Evolutionary conservation across 192 early-diverging fungal species (phyloP).

Genomic region (Coemansia sp.): DNA sequence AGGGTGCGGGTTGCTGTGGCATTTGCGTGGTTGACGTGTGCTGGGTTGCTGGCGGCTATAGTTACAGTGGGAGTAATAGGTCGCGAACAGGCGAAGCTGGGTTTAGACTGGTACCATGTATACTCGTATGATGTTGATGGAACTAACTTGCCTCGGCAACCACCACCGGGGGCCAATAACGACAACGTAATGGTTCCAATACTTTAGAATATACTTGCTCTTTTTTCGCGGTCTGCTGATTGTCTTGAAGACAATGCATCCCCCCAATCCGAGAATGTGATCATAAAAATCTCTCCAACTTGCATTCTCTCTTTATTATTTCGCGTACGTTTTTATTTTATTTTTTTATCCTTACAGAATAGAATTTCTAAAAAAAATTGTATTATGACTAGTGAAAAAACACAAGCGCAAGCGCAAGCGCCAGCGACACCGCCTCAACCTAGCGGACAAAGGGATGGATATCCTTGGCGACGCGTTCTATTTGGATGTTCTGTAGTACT

Average conservation of each 20-base stretch:
- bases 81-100: slow-evolving; percentile 21
- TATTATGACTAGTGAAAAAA: not conserved
- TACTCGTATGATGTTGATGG: slow-evolving; percentile 45
- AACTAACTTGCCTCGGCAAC: not conserved
- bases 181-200: no score
- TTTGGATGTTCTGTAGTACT: slow-evolving; percentile 15
- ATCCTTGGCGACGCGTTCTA: slow-evolving; percentile 34
- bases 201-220: no score
- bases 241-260: no score
- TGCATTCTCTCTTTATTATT: no score
- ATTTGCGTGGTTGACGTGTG: slow-evolving; percentile 33
- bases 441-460: slow-evolving; percentile 7
- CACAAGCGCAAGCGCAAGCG: no score
- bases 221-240: no score
- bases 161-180: no score
- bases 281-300: no score
- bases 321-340: no score
- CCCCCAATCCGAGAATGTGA: no score
- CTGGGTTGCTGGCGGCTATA: slow-evolving; percentile 6
- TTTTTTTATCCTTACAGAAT: no score
- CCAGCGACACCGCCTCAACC: not conserved
- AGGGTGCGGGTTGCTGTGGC: slow-evolving; percentile 21
- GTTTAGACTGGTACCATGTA: slow-evolving; percentile 20
- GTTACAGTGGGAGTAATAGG: slow-evolving; percentile 24
- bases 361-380: not conserved